These are phyloP conservation scores for Coniosporium apollinis DNA, from an alignment of 495 filamentous ascomycete species.

Conservation along the genomic window DNA sequence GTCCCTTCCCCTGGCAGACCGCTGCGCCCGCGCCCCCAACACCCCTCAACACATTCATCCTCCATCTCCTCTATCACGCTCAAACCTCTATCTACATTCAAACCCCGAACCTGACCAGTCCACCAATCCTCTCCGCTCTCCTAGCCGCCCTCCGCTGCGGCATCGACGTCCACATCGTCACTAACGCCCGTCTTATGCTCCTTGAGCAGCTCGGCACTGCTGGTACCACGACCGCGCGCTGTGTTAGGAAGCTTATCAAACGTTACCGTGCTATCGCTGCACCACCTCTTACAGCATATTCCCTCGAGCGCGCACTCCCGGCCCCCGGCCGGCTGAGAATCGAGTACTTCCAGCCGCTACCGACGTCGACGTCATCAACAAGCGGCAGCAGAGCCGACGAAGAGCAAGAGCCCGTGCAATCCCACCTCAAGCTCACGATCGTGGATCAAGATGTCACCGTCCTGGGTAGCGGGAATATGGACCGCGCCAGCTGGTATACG, in stretches of 20 bases:
- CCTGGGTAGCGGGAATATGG: slow-evolving; percentile 59
- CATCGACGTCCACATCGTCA: slow-evolving; percentile 44
- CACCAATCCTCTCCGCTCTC: slow-evolving; percentile 36
- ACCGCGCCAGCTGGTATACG: slow-evolving; percentile 61
- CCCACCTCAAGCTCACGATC: slow-evolving; percentile 53
- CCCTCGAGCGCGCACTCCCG: not conserved
- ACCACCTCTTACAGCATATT: no score
- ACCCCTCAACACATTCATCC: slow-evolving; percentile 47
- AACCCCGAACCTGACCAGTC: slow-evolving; percentile 53
- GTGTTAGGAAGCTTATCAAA: slow-evolving; percentile 31
- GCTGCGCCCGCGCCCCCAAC: slow-evolving; percentile 36
- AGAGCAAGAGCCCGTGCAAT: slow-evolving; percentile 39
- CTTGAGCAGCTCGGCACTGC: slow-evolving; percentile 57
- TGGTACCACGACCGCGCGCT: slow-evolving; percentile 44
- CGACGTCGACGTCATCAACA: no score
- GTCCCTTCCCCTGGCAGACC: slow-evolving; percentile 27
- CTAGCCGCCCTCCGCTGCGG: slow-evolving; percentile 34
- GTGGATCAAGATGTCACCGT: slow-evolving; percentile 43
- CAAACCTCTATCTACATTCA: slow-evolving; percentile 41
- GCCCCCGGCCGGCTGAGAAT: slow-evolving; percentile 22
- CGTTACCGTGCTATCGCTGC: not conserved
- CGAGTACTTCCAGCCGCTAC: slow-evolving; percentile 28
- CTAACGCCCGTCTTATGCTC: slow-evolving; percentile 49
- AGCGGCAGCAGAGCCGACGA: no score
- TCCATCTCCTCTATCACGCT: slow-evolving; percentile 36